Conservation (phyloP, 2,329 filamentous ascomycete species). For the Botryotinia calthae region DNA sequence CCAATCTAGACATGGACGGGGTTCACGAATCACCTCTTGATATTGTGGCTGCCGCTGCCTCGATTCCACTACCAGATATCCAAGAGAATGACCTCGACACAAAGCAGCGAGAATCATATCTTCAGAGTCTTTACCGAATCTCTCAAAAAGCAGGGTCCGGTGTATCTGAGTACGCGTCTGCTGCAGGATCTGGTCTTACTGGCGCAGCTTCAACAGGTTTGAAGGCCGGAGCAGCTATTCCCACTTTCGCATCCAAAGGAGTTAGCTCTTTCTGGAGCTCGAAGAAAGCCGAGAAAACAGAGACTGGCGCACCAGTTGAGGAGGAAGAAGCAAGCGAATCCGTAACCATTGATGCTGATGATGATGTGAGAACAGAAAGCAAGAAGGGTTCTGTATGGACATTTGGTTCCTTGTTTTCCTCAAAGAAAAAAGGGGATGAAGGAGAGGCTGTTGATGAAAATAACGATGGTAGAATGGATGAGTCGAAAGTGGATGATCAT, state of each 20-base stretch:
- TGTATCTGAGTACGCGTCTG: constrained; percentile 16
- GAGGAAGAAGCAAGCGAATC: constrained; percentile 6
- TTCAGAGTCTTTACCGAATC: constrained; percentile 18
- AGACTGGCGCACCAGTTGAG: not conserved
- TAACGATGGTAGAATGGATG: constrained; percentile 9
- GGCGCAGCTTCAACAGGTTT: constrained; percentile 9
- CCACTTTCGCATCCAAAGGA: constrained; percentile 13
- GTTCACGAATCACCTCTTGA: constrained; percentile 13
- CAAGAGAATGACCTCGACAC: constrained; percentile 18
- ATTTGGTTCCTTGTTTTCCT: constrained; percentile 1
- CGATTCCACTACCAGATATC: constrained; percentile 15
- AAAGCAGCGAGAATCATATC: constrained; percentile 19
- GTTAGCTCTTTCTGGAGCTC: constrained; percentile 16
- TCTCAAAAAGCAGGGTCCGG: constrained; percentile 16
- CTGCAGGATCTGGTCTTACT: not conserved
- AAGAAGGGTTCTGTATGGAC: constrained; percentile 10
- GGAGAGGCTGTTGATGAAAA: not conserved
- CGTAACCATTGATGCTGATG: constrained; percentile 17
- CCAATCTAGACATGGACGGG: constrained; percentile 6
- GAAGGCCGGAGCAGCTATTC: constrained; percentile 13
- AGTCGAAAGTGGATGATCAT: constrained; percentile 12
- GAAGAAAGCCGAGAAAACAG: not conserved
- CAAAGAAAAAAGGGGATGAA: not conserved
- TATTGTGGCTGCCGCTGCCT: constrained; percentile 14
- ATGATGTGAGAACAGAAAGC: constrained; percentile 12